Evolutionary conservation across 306 rosid genomes (phyloP).

Genomic region (Citrullus mucosospermus): DNA sequence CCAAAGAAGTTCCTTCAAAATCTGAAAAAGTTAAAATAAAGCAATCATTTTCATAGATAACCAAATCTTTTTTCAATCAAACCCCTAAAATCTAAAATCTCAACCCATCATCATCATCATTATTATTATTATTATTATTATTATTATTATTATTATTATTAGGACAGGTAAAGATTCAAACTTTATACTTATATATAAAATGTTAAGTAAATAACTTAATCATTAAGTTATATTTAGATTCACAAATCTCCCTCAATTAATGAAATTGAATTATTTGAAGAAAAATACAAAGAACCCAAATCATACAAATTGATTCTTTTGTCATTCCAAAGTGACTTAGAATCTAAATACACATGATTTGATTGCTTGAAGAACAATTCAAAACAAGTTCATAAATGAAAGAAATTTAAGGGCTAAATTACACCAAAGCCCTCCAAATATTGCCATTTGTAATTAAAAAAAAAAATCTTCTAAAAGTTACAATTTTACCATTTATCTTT

Average conservation of each 20-base stretch:
- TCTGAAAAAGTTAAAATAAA: neutral
- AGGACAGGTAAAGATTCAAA: neutral
- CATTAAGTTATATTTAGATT: neutral
- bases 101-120: too few relatives aligned
- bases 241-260: neutral
- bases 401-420: neutral
- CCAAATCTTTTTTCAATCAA: neutral
- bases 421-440: too few relatives aligned
- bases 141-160: neutral
- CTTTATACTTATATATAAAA: neutral
- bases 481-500: too few relatives aligned
- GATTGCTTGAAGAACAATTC: neutral
- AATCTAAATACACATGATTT: neutral
- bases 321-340: neutral
- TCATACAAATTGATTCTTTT: neutral
- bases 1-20: neutral
- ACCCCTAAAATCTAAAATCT: neutral
- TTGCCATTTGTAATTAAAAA: too few relatives aligned
- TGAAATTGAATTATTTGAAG: neutral
- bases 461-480: too few relatives aligned
- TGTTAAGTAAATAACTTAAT: neutral
- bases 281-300: neutral
- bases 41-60: neutral
- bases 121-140: too few relatives aligned
- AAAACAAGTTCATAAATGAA: neutral